These are phyloP conservation scores for Larix kaempferi DNA, from an alignment of 75 land plant genomes.

Conservation along the genomic window DNA sequence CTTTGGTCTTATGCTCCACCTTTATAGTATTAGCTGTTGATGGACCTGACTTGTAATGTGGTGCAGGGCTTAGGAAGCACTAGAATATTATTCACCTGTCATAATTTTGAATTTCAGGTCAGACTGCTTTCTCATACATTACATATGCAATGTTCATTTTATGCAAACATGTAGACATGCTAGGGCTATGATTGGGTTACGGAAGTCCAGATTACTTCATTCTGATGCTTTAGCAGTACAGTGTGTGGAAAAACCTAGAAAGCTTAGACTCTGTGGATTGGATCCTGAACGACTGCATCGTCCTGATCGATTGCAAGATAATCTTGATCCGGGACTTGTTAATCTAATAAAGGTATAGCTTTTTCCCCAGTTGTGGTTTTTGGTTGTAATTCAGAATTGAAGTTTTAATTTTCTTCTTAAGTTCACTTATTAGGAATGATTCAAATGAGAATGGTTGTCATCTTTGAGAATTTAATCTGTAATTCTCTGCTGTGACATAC, in stretches of 20 bases:
- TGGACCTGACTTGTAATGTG: neutral
- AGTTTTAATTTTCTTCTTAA: neutral
- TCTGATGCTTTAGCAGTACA: constrained; percentile 10
- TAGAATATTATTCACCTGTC: constrained; percentile 65
- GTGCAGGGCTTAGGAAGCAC: constrained; percentile 57
- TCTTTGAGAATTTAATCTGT: neutral
- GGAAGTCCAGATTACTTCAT: neutral
- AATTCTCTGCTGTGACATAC: neutral
- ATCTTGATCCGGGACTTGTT: constrained; percentile 36
- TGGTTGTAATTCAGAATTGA: neutral
- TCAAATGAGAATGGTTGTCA: neutral
- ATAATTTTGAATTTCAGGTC: constrained; percentile 48
- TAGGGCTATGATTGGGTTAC: neutral
- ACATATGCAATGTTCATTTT: neutral
- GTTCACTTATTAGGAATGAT: neutral
- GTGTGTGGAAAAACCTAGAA: constrained; percentile 55
- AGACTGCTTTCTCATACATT: neutral
- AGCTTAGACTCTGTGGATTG: constrained; percentile 63
- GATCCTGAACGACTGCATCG: constrained; percentile 56
- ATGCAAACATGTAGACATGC: neutral
- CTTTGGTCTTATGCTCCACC: neutral
- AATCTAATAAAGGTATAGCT: constrained; percentile 57
- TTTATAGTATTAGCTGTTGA: neutral
- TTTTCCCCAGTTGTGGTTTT: neutral
- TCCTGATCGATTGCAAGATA: constrained; percentile 72